These are phyloP conservation scores for Aspergillus saccharolyticus DNA, from an alignment of 495 filamentous ascomycete genomes.

Conservation along the genomic window DNA sequence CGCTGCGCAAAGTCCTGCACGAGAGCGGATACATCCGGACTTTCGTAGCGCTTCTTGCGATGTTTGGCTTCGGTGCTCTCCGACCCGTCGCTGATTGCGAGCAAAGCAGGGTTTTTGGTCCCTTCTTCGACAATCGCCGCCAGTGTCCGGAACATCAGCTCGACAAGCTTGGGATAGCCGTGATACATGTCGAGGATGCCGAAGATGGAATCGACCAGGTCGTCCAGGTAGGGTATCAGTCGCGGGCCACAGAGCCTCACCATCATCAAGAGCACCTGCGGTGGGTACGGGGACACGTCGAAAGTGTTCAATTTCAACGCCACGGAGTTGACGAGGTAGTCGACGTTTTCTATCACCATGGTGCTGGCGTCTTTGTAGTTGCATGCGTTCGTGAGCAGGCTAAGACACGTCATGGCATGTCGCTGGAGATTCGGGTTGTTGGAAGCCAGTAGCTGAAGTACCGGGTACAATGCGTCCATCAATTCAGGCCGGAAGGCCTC, in stretches of 20 bases:
- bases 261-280: conserved; percentile 93
- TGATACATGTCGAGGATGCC: conserved; percentile 88
- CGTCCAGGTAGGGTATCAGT: conserved; percentile 85
- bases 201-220: conserved; percentile 84
- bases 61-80: conserved; percentile 27
- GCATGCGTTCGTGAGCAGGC: conserved; percentile 69
- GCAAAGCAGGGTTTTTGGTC: conserved; percentile 56
- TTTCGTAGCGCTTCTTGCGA: conserved; percentile 36
- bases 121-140: conserved; percentile 78
- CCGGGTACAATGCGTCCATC: conserved; percentile 86
- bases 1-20: conserved; percentile 31
- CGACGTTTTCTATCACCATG: conserved; percentile 85
- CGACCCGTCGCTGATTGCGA: conserved; percentile 39
- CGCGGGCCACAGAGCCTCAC: conserved; percentile 75
- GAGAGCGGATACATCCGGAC: conserved; percentile 33
- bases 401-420: conserved; percentile 81
- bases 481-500: conserved; percentile 75
- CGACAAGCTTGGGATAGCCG: conserved; percentile 82
- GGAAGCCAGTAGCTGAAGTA: conserved; percentile 81
- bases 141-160: conserved; percentile 78
- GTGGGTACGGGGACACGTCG: conserved; percentile 85
- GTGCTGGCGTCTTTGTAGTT: conserved; percentile 69
- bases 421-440: conserved; percentile 59
- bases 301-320: conserved; percentile 84
- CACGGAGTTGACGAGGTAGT: conserved; percentile 94